Evolutionary conservation across 2,329 filamentous ascomycete species (phyloP).

Genomic region (Colletotrichum tropicicola): DNA sequence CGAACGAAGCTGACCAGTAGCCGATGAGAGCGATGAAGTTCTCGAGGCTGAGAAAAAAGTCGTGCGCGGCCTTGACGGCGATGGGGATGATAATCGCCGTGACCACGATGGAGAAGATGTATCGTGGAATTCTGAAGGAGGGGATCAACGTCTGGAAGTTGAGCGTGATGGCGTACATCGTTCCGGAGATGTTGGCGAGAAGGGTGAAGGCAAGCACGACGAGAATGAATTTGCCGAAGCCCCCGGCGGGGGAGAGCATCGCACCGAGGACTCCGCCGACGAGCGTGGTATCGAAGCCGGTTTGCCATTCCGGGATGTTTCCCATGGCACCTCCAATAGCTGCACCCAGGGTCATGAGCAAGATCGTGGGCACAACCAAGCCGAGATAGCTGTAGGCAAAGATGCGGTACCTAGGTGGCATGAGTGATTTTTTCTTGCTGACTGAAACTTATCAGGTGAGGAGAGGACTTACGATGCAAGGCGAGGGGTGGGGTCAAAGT

Average conservation of each 20-base stretch:
- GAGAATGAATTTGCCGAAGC: constrained; percentile 48
- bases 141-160: constrained; percentile 49
- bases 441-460: neutral
- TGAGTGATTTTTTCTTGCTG: neutral
- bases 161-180: constrained; percentile 48
- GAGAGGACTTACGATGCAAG: constrained; percentile 48
- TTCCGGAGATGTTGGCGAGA: constrained; percentile 47
- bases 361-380: constrained; percentile 48
- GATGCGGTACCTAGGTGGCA: constrained; percentile 46
- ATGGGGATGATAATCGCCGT: constrained; percentile 51
- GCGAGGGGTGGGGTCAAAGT: constrained; percentile 63
- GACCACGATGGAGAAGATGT: constrained; percentile 49
- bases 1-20: constrained; percentile 55
- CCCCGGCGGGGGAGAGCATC: constrained; percentile 41
- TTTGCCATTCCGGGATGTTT: constrained; percentile 40
- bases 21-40: constrained; percentile 55
- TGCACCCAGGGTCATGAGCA: constrained; percentile 48
- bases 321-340: constrained; percentile 46
- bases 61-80: constrained; percentile 46
- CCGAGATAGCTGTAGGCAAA: constrained; percentile 67
- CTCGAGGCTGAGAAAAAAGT: constrained; percentile 51
- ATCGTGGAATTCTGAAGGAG: constrained; percentile 49
- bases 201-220: constrained; percentile 47
- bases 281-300: constrained; percentile 38
- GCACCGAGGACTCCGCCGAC: constrained; percentile 42